Percentiles rank a stretch among this genome's conserved stretches.
Conservation (phyloP, 139 green algal genomes). For the Chlorella sp. region DNA sequence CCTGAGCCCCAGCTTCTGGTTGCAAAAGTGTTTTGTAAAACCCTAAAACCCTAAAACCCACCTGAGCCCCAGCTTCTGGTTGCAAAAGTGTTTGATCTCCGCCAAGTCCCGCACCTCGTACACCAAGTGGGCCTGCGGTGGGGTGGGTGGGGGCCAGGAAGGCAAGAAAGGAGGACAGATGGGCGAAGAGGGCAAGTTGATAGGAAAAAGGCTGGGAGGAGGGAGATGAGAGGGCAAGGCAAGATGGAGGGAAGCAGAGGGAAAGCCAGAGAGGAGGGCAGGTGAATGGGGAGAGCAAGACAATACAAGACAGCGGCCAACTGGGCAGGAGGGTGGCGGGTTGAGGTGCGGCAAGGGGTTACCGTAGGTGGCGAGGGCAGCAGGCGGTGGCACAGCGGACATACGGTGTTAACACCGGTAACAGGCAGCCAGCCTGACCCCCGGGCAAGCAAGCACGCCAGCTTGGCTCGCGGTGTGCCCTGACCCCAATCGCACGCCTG, state of each 20-base stretch:
- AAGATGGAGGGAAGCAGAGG: too few relatives aligned
- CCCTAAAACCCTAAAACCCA: too few relatives aligned
- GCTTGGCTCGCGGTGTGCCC: too few relatives aligned
- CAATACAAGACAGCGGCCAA: too few relatives aligned
- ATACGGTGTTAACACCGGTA: neutral
- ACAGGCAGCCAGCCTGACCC: too few relatives aligned
- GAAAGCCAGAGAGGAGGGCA: too few relatives aligned
- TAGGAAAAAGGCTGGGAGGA: neutral
- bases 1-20: constrained; percentile 75
- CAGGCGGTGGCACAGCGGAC: neutral
- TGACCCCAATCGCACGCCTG: too few relatives aligned
- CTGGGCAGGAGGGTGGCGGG: neutral
- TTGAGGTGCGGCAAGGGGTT: too few relatives aligned
- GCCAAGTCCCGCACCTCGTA: constrained; percentile 62
- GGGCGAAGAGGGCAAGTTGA: neutral
- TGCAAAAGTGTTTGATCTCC: constrained; percentile 73
- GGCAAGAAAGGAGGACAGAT: neutral
- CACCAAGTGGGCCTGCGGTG: constrained; percentile 57
- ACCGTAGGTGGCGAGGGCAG: neutral
- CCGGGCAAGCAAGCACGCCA: too few relatives aligned
- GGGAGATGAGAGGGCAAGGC: too few relatives aligned
- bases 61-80: constrained; percentile 75
- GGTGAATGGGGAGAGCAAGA: too few relatives aligned
- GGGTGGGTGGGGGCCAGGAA: too few relatives aligned
- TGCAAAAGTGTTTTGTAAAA: constrained; percentile 75